These are phyloP conservation scores for Exophiala sideris DNA, from an alignment of 2,329 filamentous ascomycete genomes.

Conservation along the genomic window DNA sequence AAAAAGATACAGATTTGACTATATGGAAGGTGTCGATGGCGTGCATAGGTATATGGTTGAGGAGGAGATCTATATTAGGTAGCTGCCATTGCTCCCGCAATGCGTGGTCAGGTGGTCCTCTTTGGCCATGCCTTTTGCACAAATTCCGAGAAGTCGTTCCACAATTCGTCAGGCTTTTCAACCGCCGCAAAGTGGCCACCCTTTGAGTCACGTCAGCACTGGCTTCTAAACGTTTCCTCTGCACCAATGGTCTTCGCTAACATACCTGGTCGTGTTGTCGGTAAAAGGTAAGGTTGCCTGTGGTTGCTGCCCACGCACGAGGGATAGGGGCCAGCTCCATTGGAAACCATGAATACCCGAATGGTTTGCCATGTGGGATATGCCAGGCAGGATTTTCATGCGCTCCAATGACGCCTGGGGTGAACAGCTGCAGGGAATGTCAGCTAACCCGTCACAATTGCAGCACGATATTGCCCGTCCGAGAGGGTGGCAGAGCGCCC, in stretches of 20 bases:
- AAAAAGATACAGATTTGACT: too few species aligned
- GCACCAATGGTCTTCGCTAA: neutral
- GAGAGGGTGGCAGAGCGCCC: neutral
- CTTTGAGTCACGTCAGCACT: neutral
- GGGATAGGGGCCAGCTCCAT: constrained; percentile 17
- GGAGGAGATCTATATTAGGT: too few species aligned
- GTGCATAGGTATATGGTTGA: too few species aligned
- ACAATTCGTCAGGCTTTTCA: constrained; percentile 42
- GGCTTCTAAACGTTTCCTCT: too few species aligned
- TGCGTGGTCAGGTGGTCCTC: neutral
- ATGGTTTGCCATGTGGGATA: constrained; percentile 7
- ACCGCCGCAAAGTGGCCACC: constrained; percentile 55
- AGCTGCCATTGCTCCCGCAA: too few species aligned
- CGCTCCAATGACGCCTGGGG: neutral
- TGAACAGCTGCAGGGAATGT: neutral
- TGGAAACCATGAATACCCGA: constrained; percentile 19
- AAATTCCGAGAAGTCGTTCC: constrained; percentile 42
- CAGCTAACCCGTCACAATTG: neutral
- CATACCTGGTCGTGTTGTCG: constrained; percentile 10
- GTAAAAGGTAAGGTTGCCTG: constrained; percentile 18
- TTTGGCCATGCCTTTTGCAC: neutral
- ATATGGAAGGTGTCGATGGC: too few species aligned
- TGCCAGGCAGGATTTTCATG: neutral
- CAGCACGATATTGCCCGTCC: neutral
- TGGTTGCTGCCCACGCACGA: constrained; percentile 15